Conservation (phyloP, 352 stramenopile genomes). For the Saprolegnia diclina region DNA sequence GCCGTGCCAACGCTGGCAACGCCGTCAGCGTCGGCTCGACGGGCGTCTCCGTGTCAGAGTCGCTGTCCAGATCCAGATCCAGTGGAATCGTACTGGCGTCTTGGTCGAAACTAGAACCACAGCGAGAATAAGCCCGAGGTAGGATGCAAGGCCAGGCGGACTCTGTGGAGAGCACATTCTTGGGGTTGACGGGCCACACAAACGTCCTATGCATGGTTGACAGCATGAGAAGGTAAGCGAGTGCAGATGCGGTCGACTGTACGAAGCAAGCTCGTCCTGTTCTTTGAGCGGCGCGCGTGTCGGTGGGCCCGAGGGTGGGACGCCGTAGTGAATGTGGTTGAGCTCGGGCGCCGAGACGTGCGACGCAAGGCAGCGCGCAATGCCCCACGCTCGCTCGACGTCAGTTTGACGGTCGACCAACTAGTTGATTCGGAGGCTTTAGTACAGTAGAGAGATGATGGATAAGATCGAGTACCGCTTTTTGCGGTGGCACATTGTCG, state of each 20-base stretch:
- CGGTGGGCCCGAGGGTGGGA: neutral
- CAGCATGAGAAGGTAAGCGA: neutral
- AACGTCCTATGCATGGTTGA: neutral
- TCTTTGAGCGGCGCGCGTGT: neutral
- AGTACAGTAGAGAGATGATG: no score
- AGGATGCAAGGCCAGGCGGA: neutral
- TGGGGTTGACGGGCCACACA: constrained; percentile 9
- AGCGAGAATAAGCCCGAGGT: neutral
- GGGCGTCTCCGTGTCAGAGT: neutral
- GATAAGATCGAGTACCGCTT: neutral
- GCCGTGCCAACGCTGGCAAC: neutral
- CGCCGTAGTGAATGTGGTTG: neutral
- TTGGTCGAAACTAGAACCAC: constrained; percentile 13
- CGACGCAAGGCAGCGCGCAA: constrained; percentile 5
- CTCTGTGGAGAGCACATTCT: constrained; percentile 9
- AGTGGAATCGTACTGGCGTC: neutral
- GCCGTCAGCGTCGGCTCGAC: neutral
- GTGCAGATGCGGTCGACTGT: neutral
- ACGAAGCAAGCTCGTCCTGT: neutral
- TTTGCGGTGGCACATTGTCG: neutral
- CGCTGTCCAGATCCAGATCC: constrained; percentile 11
- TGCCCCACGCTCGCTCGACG: neutral
- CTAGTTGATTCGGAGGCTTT: no score
- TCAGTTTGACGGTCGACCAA: neutral
- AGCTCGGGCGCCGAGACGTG: constrained; percentile 9